Evolutionary conservation across 2,329 filamentous ascomycete species (phyloP).

Genomic region (Beauveria australis): DNA sequence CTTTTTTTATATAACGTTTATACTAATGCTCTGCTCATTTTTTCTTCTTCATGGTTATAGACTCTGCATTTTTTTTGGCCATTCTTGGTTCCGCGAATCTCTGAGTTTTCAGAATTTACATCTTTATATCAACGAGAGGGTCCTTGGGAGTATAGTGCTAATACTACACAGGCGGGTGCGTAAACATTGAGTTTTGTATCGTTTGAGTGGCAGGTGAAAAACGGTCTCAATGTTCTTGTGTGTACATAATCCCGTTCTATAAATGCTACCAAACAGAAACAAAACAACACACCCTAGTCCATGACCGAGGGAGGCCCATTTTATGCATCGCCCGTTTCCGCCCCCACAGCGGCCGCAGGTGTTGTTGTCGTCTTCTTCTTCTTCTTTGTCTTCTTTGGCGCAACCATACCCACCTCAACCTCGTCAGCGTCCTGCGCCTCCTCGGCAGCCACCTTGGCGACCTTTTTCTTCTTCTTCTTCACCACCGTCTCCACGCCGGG

Average conservation of each 20-base stretch:
- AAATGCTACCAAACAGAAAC: not conserved
- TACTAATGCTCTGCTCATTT: too few species aligned
- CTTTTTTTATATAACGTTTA: too few species aligned
- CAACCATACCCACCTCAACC: conserved; percentile 18
- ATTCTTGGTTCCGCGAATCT: too few species aligned
- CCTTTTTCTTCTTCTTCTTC: conserved; percentile 43
- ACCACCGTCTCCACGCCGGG: conserved; percentile 31
- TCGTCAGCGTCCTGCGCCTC: conserved; percentile 16
- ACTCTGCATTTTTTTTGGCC: too few species aligned
- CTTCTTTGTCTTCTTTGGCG: conserved; percentile 42
- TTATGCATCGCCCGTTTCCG: conserved; percentile 18
- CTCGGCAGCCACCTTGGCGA: conserved; percentile 20
- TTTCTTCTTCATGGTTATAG: too few species aligned
- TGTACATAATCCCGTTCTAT: not conserved
- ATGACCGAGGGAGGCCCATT: not conserved
- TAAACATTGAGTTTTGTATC: too few species aligned
- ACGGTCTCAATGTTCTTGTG: too few species aligned
- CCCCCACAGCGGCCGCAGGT: conserved; percentile 19
- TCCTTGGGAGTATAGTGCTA: too few species aligned
- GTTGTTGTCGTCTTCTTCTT: conserved; percentile 29
- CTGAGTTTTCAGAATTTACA: too few species aligned
- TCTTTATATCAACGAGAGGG: not conserved
- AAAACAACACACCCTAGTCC: not conserved
- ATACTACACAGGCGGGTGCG: too few species aligned
- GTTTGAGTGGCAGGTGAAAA: too few species aligned